Conservation (phyloP, 73 alveolate species). For the Stentor roeselii region DNA sequence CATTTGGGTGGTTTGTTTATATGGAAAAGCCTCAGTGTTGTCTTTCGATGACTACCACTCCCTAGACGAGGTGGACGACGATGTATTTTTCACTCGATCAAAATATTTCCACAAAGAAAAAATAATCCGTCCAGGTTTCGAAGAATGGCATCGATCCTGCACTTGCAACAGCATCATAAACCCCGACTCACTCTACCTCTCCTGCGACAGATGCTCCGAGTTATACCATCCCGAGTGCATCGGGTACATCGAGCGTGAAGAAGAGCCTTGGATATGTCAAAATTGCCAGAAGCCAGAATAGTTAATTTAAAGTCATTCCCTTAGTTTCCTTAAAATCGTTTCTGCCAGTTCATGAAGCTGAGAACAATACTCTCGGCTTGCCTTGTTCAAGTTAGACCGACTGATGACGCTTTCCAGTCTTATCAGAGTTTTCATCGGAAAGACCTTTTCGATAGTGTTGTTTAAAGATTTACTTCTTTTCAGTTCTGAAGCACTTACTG, state of each 20-base stretch:
- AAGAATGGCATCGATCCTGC: slow-evolving; percentile 82
- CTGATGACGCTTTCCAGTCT: background rate
- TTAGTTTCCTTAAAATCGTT: background rate
- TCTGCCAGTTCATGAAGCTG: background rate
- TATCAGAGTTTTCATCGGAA: background rate
- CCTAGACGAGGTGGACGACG: slow-evolving; percentile 62
- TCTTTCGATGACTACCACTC: slow-evolving; percentile 79
- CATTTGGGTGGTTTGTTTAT: background rate
- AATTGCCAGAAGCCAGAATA: too few species aligned
- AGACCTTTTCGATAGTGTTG: background rate
- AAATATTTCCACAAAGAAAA: slow-evolving; percentile 59
- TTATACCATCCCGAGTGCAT: slow-evolving; percentile 92
- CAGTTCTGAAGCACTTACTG: background rate
- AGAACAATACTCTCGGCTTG: background rate
- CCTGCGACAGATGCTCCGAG: slow-evolving; percentile 83
- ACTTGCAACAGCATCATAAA: slow-evolving; percentile 79
- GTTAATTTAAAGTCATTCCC: background rate
- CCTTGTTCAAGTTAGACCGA: background rate
- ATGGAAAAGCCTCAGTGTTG: slow-evolving; percentile 54
- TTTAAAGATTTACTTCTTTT: background rate
- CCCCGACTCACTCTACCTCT: slow-evolving; percentile 82
- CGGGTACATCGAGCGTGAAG: slow-evolving; percentile 66
- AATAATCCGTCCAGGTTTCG: slow-evolving; percentile 68
- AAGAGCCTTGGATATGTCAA: too few species aligned
- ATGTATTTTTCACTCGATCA: slow-evolving; percentile 78